Evolutionary conservation across 75 land plant species (phyloP).

Genomic region (Ceratopteris richardii): DNA sequence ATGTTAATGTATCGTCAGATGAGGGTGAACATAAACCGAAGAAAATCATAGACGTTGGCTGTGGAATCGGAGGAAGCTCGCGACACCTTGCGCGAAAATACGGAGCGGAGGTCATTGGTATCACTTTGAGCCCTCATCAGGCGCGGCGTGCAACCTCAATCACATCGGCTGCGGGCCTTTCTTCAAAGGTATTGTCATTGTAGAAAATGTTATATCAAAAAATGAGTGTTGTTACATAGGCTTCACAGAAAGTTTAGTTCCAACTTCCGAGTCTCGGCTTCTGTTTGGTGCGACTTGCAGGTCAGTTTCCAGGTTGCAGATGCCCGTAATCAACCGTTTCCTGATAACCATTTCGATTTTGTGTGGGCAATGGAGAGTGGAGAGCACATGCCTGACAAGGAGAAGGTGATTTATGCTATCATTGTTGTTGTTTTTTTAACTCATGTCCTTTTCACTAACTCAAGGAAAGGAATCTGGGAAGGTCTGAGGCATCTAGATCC

Average conservation of each 20-base stretch:
- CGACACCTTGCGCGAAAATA: conserved; percentile 80
- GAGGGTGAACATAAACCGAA: conserved; percentile 39
- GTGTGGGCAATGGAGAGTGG: conserved; percentile 99
- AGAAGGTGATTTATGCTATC: too few relatives aligned
- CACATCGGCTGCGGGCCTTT: conserved; percentile 46
- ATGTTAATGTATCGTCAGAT: conserved; percentile 15
- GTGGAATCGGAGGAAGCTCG: conserved; percentile 98
- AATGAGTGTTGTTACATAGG: too few relatives aligned
- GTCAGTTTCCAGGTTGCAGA: conserved; percentile 81
- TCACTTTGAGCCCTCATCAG: conserved; percentile 88
- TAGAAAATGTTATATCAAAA: too few relatives aligned
- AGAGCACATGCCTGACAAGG: conserved; percentile 98
- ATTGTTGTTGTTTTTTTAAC: too few relatives aligned
- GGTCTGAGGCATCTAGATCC: too few relatives aligned
- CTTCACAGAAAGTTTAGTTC: too few relatives aligned
- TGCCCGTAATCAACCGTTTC: conserved; percentile 89
- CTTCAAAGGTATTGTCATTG: conserved; percentile 40
- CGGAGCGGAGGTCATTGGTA: conserved; percentile 63
- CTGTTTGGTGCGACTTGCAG: too few relatives aligned
- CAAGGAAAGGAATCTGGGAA: too few relatives aligned
- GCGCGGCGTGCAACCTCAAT: conserved; percentile 65
- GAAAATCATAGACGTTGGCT: conserved; percentile 83
- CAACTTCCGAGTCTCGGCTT: too few relatives aligned
- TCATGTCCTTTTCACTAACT: too few relatives aligned
- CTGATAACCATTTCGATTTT: conserved; percentile 76